These are phyloP conservation scores for Ophiognomonia clavigignenti-juglandacearum DNA, from an alignment of 2,329 filamentous ascomycete species.

Conservation along the genomic window DNA sequence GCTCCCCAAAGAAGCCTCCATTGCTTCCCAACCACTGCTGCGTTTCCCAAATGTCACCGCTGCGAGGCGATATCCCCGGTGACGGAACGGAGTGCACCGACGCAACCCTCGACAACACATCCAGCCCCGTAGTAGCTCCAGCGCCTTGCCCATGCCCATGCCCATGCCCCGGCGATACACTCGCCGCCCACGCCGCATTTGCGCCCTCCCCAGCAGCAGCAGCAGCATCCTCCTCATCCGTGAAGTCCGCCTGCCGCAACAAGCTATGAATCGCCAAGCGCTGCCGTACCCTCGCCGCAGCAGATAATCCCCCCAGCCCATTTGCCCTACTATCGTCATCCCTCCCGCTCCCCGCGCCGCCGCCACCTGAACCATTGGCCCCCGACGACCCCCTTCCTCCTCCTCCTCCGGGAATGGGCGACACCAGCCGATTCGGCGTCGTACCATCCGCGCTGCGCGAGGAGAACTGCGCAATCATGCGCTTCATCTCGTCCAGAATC, in stretches of 20 bases:
- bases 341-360: too few relatives aligned
- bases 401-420: constrained; percentile 1
- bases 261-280: constrained; percentile 26
- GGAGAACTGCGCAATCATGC: constrained; percentile 18
- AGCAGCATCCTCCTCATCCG: constrained; percentile 21
- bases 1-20: not conserved
- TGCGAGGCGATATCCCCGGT: not conserved
- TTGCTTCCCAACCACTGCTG: constrained; percentile 1
- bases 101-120: not conserved
- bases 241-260: constrained; percentile 23
- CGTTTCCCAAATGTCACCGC: constrained; percentile 6
- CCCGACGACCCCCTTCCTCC: constrained; percentile 13
- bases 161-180: not conserved
- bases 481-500: constrained; percentile 23
- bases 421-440: constrained; percentile 1
- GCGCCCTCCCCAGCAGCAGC: not conserved
- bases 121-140: not conserved
- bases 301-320: constrained; percentile 12
- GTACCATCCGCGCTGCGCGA: not conserved
- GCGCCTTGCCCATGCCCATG: too few relatives aligned
- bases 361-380: too few relatives aligned
- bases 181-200: not conserved
- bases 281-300: constrained; percentile 20
- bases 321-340: too few relatives aligned
- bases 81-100: not conserved